Evolutionary conservation across 192 early-diverging fungal species (phyloP).

Genomic region (Entomortierella beljakovae): DNA sequence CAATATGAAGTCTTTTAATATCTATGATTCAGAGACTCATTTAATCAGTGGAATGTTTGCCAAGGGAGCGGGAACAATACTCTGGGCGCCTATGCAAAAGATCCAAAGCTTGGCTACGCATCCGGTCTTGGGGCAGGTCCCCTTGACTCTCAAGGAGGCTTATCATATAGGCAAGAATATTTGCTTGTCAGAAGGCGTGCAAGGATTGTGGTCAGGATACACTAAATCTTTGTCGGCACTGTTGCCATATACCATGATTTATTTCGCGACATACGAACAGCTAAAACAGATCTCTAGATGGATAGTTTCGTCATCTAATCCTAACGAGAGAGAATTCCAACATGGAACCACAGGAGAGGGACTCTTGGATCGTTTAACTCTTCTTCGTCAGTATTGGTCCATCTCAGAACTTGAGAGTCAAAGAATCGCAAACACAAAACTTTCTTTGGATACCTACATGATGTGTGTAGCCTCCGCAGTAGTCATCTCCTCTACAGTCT

Average conservation of each 20-base stretch:
- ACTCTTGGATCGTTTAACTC: neutral
- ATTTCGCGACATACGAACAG: conserved; percentile 47
- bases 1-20: conserved; percentile 6
- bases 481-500: conserved; percentile 21
- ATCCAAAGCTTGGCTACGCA: conserved; percentile 32
- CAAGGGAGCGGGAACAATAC: conserved; percentile 20
- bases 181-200: conserved; percentile 14
- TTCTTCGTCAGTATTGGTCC: conserved; percentile 7
- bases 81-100: conserved; percentile 44
- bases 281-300: conserved; percentile 27
- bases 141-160: conserved; percentile 21
- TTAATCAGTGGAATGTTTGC: conserved; percentile 35
- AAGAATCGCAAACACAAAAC: neutral
- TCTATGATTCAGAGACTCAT: conserved; percentile 27
- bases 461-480: conserved; percentile 37
- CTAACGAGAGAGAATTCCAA: neutral
- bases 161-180: conserved; percentile 16
- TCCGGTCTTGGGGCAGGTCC: conserved; percentile 17
- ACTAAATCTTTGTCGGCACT: conserved; percentile 10
- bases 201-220: conserved; percentile 42
- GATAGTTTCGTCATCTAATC: conserved; percentile 1
- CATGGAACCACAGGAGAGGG: neutral
- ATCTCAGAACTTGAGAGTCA: neutral
- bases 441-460: conserved; percentile 28
- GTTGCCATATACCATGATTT: conserved; percentile 38